Base-by-base conservation (phyloP, 2,329 filamentous ascomycete genomes). In the Scortechinia acanthostroma region DNA sequence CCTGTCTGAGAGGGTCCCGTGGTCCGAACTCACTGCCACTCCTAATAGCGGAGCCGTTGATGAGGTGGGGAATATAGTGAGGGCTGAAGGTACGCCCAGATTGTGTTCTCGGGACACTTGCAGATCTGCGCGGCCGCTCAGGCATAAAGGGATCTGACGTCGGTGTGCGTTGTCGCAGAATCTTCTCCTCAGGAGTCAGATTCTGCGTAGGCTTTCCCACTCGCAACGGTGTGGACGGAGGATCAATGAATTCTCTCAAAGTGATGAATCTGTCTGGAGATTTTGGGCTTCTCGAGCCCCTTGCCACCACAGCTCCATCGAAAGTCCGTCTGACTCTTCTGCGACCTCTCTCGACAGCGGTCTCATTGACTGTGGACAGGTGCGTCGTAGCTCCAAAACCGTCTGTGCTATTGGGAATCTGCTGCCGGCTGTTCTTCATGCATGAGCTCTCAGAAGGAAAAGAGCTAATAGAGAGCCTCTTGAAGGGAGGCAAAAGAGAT, bases 181-280 rank as follows among this genome's bases (percentile, higher is more conserved):
- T 6, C 17, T 19, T 40, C 17, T 40, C 35, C 6, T 40, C 10
- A 10, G 35, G 35, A 15, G 17, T 15, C 20, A 40, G 35, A 6
- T 40, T 6, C 10, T 6, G 35, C 6, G 35, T 13, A 19, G 14
- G 6, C 35, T 10, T 40, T 6, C 6, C 6, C 10, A 40, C 35
- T 19, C 17, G 35, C 6, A 40, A 40, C 17, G 35, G 17, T 13
- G 35, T 40, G 6, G 35, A 40, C 6, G 35, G 35, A 10, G 35
- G 20, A 17, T 19, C 17, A 6, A 10, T n/a, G 25, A 30, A 30
- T 30, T 40, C 10, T 40, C 35, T 13, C 17, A 15, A 17, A 13
- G 35, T 13, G 17, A 40, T 40, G 35, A 40, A 40, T 19, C 35
- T 13, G 35, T 40, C 35, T 40, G 35, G 35, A 10, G 35, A 40